Evolutionary conservation across 257 asterid species (phyloP).

Genomic region (Rehmannia glutinosa): DNA sequence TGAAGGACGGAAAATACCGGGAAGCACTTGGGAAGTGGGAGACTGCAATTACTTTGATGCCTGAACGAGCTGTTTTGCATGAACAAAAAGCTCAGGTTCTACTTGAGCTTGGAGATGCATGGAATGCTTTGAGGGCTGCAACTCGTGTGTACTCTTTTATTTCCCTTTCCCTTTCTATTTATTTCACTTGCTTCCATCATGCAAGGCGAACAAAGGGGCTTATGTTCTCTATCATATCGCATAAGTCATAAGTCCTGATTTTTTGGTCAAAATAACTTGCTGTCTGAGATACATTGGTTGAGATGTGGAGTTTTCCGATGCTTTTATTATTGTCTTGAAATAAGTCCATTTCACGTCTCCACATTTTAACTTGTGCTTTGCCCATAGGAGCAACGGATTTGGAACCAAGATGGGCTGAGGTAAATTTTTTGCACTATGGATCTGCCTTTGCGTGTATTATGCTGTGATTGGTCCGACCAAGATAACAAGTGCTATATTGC

Average conservation of each 20-base stretch:
- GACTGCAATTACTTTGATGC: conserved; percentile 64
- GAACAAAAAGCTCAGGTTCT: conserved; percentile 91
- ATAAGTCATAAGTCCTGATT: not conserved
- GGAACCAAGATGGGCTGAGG: conserved; percentile 95
- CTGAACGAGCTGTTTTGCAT: conserved; percentile 68
- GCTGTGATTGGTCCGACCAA: no score
- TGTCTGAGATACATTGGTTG: not conserved
- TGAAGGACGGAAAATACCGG: conserved; percentile 65
- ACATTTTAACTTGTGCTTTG: conserved; percentile 15
- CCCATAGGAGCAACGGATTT: conserved; percentile 76
- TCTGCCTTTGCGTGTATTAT: conserved; percentile 18
- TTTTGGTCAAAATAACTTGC: not conserved
- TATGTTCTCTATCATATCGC: not conserved
- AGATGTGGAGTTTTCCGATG: not conserved
- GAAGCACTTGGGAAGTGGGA: conserved; percentile 97
- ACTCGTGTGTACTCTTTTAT: conserved; percentile 43
- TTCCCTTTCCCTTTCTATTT: not conserved
- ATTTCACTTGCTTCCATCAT: not conserved
- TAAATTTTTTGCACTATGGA: conserved; percentile 26
- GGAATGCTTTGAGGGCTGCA: conserved; percentile 87
- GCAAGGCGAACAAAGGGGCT: not conserved
- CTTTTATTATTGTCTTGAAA: not conserved
- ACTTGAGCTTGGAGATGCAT: conserved; percentile 86
- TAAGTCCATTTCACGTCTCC: not conserved
- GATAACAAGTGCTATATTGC: no score